These are phyloP conservation scores for Pachyrhizus erosus DNA, from an alignment of 306 rosid genomes.

Conservation along the genomic window DNA sequence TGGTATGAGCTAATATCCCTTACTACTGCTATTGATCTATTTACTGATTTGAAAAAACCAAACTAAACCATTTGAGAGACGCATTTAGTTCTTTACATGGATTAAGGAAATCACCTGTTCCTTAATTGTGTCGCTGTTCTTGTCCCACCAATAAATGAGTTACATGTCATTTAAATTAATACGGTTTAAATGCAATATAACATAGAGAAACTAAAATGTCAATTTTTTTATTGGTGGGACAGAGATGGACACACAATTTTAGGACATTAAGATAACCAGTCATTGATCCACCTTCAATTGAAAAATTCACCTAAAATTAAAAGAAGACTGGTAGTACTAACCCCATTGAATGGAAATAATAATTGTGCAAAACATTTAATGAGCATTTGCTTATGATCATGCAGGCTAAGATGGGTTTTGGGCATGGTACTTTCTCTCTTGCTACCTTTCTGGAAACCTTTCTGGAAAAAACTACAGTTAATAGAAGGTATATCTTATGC, in stretches of 20 bases:
- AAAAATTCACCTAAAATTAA: slow-evolving; percentile 6
- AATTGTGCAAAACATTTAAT: background rate
- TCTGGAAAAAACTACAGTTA: slow-evolving; percentile 33
- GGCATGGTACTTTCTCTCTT: slow-evolving; percentile 41
- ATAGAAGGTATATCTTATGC: slow-evolving; percentile 47
- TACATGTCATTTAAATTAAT: background rate
- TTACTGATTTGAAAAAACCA: slow-evolving; percentile 4
- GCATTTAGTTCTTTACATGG: background rate
- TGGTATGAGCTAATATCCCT: slow-evolving; percentile 44
- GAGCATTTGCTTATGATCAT: slow-evolving; percentile 13
- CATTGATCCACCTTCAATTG: background rate
- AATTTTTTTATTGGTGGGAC: background rate
- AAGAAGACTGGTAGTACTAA: background rate
- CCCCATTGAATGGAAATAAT: background rate
- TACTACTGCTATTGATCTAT: background rate
- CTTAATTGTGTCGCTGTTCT: background rate
- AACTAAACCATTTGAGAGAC: slow-evolving; percentile 5
- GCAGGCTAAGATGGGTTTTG: slow-evolving; percentile 55
- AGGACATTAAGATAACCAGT: background rate
- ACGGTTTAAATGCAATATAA: background rate
- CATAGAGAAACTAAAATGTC: background rate
- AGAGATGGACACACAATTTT: background rate
- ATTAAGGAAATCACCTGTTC: background rate
- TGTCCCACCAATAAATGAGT: background rate
- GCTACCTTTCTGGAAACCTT: slow-evolving; percentile 48